phyloP scores from a whole-genome alignment of 371 early-diverging fungal genomes.

The Zancudomyces culisetae region DNA sequence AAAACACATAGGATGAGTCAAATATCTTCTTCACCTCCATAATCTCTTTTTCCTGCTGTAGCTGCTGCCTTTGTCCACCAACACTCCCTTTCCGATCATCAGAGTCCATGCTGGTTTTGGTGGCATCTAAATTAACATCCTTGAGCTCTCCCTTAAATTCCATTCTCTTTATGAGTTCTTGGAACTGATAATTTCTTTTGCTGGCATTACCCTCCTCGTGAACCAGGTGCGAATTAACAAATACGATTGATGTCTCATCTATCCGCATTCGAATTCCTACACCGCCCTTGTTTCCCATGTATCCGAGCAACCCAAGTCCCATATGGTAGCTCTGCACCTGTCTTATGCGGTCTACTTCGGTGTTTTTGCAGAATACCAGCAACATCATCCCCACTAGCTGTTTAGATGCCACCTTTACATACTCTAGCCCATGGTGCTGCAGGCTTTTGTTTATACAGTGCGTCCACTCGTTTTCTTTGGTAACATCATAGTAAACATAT shows the following conservation, averaged over 20 bases:
- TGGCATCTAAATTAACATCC: conserved; percentile 4
- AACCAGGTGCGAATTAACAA: conserved; percentile 79
- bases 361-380: conserved; percentile 48
- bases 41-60: too few relatives aligned
- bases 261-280: conserved; percentile 55
- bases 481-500: conserved; percentile 51
- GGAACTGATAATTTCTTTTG: conserved; percentile 72
- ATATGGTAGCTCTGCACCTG: conserved; percentile 36
- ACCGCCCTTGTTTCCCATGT: conserved; percentile 90
- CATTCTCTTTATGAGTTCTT: conserved; percentile 54
- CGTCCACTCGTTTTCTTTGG: conserved; percentile 63
- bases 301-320: conserved; percentile 60
- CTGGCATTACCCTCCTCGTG: conserved; percentile 61
- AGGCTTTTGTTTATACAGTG: conserved; percentile 45
- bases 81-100: conserved; percentile 7
- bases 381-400: conserved; percentile 75
- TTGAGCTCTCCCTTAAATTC: conserved; percentile 25
- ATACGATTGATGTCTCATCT: conserved; percentile 62
- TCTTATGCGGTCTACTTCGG: conserved; percentile 30
- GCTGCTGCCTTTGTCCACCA: too few relatives aligned
- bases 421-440: conserved; percentile 25
- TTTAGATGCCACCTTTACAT: conserved; percentile 39
- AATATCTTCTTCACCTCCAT: conserved; percentile 9
- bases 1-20: conserved; percentile 36
- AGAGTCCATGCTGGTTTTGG: not conserved